Evolutionary conservation across 441 rosid genomes (phyloP), one percentile per base, ranked within the genome.

Genomic region (Adansonia rubrostipa): DNA sequence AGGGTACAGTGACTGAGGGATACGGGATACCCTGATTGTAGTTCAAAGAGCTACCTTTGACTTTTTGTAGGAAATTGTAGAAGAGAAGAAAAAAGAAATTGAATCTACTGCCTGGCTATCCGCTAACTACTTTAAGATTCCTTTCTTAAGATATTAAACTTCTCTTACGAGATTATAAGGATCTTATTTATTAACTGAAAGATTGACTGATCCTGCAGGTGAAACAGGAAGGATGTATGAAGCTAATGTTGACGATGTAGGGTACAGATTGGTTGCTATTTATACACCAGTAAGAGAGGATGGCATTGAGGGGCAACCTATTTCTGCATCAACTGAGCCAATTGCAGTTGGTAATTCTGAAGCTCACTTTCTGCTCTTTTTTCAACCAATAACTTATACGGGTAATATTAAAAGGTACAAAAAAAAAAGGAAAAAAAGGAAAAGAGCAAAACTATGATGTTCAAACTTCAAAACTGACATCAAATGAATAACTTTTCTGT

Each of bases 191-290:
- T 33, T 15, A 53, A 71, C 63, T 71, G 28, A 57, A 57, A 81
- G 71, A 42, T 83, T 64, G 20, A 71, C 71, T 80, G 79, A 77
- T 76, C 58, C 81, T 85, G 85, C 89, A 94, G 99, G 99, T 76
- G 99, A 96, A 86, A 90, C 88, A 1, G 99, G 94, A 79, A 90
- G 90, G 87, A 90, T 91, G 97, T 96, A 96, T 57, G 98, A 96
- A 88, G 97, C 97, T 78, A 94, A 96, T 90, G 99, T 94, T 24
- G 99, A 96, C 86, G 99, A 96, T 80, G 99, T 96, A 74, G 97
- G 99, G 33, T 96, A 96, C 84, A 89, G 99, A 84, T 79, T 96
- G 71, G 99, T 96, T 58, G 97, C 95, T 77, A 82, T 96, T 71
- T 94, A 94, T 81, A 91, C 98, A 76, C 99, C 98, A n/a, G 79